Evolutionary conservation across 805 yeast species (phyloP).

Genomic region (Zygoascus flipseniorum): DNA sequence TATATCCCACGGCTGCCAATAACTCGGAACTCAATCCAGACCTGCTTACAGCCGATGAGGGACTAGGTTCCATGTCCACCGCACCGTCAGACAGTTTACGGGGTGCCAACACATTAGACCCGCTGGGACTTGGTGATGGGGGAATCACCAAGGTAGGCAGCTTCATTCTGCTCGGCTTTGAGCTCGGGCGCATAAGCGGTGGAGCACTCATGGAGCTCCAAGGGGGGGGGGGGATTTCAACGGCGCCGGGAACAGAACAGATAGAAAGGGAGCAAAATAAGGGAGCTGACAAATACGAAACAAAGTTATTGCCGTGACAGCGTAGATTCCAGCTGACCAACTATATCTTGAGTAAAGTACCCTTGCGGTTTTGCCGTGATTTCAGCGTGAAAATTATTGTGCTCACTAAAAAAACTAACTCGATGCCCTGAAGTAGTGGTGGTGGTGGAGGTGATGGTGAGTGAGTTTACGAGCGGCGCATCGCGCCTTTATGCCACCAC

Average conservation of each 20-base stretch:
- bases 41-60: constrained; percentile 9
- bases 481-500: no score
- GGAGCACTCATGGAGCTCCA: constrained; percentile 3
- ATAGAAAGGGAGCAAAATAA: no score
- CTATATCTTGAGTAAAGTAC: no score
- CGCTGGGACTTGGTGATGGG: constrained; percentile 3
- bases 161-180: constrained; percentile 13
- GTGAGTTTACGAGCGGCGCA: no score
- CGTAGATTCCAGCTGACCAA: no score
- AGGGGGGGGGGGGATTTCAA: background rate
- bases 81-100: background rate
- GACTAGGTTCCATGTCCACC: constrained; percentile 1
- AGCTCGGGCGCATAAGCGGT: constrained; percentile 12
- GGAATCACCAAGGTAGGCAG: constrained; percentile 21
- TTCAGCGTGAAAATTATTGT: no score
- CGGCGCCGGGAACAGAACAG: background rate
- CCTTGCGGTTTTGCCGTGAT: no score
- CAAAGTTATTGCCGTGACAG: no score
- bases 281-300: no score
- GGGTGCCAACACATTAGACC: background rate
- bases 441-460: no score
- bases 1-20: constrained; percentile 18
- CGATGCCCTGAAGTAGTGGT: no score
- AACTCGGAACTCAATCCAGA: constrained; percentile 20
- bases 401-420: no score